phyloP scores from a whole-genome alignment of 768 basidiomycete genomes.

The Boletus patriciae region DNA sequence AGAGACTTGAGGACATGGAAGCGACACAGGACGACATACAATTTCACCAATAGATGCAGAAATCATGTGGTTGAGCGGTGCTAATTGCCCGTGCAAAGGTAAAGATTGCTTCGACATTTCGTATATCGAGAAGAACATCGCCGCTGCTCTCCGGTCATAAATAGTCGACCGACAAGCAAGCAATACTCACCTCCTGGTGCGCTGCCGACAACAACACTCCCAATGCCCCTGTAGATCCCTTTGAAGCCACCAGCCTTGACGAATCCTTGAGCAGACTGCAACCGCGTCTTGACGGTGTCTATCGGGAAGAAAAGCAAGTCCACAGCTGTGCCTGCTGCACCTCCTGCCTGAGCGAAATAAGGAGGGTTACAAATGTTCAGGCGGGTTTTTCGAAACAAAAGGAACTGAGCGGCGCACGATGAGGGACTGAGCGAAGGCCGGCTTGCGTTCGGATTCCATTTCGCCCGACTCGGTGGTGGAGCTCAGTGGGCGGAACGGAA shows the following conservation, averaged over 20 bases:
- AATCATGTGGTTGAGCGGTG: conserved; percentile 62
- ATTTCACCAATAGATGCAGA: conserved; percentile 63
- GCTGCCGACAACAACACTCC: conserved; percentile 92
- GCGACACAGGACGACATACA: conserved; percentile 34
- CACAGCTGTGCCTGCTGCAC: conserved; percentile 87
- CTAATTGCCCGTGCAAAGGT: conserved; percentile 59
- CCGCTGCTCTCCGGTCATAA: conserved; percentile 53
- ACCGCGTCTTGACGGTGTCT: conserved; percentile 94
- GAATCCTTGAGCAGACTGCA: conserved; percentile 90
- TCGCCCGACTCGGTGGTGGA: conserved; percentile 4
- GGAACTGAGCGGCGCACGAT: conserved; percentile 35
- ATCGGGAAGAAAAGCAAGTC: conserved; percentile 97
- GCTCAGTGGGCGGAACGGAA: conserved; percentile 8
- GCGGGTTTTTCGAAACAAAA: conserved; percentile 4
- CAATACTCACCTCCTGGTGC: conserved; percentile 81
- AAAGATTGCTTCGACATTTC: conserved; percentile 81
- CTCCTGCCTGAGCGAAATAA: conserved; percentile 65
- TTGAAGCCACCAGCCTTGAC: conserved; percentile 79
- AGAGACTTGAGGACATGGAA: conserved; percentile 11
- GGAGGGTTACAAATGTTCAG: conserved; percentile 13
- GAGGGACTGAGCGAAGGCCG: conserved; percentile 48
- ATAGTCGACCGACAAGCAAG: neutral
- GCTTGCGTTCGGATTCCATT: conserved; percentile 36
- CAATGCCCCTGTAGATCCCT: conserved; percentile 91
- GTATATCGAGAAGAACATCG: conserved; percentile 93